Percentiles rank a stretch among this genome's conserved stretches.
These are phyloP conservation scores for Colletotrichum magnum DNA, from an alignment of 2,329 filamentous ascomycete genomes.

Conservation along the genomic window DNA sequence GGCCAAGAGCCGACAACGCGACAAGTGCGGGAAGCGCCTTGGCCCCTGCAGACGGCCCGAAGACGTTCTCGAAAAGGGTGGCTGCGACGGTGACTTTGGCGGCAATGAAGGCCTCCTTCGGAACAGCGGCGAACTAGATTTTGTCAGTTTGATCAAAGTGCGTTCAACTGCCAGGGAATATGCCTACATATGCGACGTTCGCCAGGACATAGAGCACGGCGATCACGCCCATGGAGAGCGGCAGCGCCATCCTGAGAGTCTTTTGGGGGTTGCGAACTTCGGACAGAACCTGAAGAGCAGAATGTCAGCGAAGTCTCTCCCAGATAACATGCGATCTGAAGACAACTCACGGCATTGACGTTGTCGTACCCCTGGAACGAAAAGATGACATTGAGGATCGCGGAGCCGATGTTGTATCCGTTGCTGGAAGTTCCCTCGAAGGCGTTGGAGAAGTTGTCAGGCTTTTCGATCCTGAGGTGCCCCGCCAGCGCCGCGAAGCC, in stretches of 20 bases:
- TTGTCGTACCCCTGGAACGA: constrained; percentile 38
- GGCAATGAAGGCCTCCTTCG: constrained; percentile 37
- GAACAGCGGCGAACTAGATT: constrained; percentile 30
- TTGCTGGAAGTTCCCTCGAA: constrained; percentile 33
- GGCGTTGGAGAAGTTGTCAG: constrained; percentile 27
- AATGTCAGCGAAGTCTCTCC: too few species aligned
- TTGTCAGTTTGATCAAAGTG: too few species aligned
- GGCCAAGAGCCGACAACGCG: constrained; percentile 33
- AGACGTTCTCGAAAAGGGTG: constrained; percentile 35
- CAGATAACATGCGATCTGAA: not conserved
- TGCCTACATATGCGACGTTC: constrained; percentile 32
- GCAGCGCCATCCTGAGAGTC: constrained; percentile 30
- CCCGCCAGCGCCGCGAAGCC: constrained; percentile 34
- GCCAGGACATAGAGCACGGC: constrained; percentile 32
- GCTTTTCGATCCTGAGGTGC: constrained; percentile 26
- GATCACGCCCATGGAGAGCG: constrained; percentile 33
- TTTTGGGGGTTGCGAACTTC: constrained; percentile 39
- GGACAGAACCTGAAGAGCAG: constrained; percentile 4
- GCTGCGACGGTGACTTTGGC: constrained; percentile 38
- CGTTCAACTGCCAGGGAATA: too few species aligned
- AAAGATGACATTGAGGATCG: constrained; percentile 37
- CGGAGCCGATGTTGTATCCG: constrained; percentile 36
- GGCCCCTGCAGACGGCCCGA: constrained; percentile 28
- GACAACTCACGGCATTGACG: constrained; percentile 21
- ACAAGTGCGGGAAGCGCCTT: constrained; percentile 31